These are phyloP conservation scores for Verbena officinalis DNA, from an alignment of 257 asterid genomes.

Conservation along the genomic window DNA sequence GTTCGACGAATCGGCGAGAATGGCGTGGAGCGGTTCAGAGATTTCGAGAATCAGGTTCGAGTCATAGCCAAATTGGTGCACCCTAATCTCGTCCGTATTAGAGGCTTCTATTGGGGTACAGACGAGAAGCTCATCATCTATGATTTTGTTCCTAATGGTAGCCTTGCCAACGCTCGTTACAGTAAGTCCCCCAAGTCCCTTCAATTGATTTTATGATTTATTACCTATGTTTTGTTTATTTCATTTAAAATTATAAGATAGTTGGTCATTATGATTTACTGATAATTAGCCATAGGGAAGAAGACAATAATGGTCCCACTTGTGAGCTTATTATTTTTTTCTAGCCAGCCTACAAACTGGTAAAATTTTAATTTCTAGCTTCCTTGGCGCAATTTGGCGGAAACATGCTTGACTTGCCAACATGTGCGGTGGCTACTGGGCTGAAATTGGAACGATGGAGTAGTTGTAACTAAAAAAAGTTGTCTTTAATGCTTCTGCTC, in stretches of 20 bases:
- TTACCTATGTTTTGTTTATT: neutral
- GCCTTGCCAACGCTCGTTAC: constrained; percentile 89
- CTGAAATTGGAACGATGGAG: constrained; percentile 50
- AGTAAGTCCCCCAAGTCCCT: constrained; percentile 53
- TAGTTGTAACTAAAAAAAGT: constrained; percentile 56
- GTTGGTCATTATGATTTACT: no score
- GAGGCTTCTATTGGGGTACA: constrained; percentile 93
- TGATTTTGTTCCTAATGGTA: constrained; percentile 90
- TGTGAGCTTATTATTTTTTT: neutral
- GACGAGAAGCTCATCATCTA: constrained; percentile 94
- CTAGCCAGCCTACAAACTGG: neutral
- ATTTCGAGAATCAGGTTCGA: constrained; percentile 84
- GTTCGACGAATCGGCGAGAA: constrained; percentile 89
- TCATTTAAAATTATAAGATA: no score
- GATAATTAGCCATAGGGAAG: no score
- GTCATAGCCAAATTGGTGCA: constrained; percentile 75
- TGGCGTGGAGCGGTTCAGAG: constrained; percentile 82
- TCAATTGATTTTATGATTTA: neutral
- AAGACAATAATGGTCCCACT: neutral
- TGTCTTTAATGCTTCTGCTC: constrained; percentile 52
- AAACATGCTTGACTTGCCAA: neutral
- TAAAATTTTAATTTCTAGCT: no score
- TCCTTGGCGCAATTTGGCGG: no score
- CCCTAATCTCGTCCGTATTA: constrained; percentile 78
- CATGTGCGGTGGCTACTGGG: constrained; percentile 17